These are phyloP conservation scores for Hippophae gyantsensis DNA, from an alignment of 306 rosid species.

Conservation along the genomic window DNA sequence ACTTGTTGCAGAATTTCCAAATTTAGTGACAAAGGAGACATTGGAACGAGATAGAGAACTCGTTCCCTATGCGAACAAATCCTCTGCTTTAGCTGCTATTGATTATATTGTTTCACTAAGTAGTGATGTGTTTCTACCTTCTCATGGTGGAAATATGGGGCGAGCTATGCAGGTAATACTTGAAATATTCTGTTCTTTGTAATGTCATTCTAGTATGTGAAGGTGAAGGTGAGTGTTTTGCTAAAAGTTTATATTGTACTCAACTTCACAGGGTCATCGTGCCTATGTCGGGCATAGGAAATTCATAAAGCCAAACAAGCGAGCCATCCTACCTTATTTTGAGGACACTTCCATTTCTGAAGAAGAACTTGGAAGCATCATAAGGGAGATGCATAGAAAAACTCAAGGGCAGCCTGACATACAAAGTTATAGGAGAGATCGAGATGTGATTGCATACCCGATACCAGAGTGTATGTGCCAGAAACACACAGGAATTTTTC, in stretches of 20 bases:
- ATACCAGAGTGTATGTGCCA: conserved; percentile 43
- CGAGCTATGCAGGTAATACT: conserved; percentile 37
- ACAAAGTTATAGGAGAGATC: conserved; percentile 29
- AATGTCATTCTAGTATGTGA: too few relatives aligned
- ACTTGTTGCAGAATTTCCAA: conserved; percentile 39
- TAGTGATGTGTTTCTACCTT: conserved; percentile 41
- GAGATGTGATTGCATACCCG: conserved; percentile 47
- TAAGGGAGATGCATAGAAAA: conserved; percentile 32
- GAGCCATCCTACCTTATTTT: conserved; percentile 27
- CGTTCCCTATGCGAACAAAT: conserved; percentile 28
- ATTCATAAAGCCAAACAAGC: conserved; percentile 47
- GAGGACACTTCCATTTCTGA: conserved; percentile 32
- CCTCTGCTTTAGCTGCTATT: conserved; percentile 49
- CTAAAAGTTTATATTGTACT: background rate
- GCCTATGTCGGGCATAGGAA: conserved; percentile 45
- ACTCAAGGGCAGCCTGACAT: conserved; percentile 35
- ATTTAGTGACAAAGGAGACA: conserved; percentile 37
- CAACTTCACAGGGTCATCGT: conserved; percentile 32
- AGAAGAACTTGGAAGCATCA: conserved; percentile 19
- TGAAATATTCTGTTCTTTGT: too few relatives aligned
- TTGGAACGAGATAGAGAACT: conserved; percentile 39
- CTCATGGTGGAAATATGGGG: conserved; percentile 56
- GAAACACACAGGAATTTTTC: conserved; percentile 15
- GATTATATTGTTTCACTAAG: conserved; percentile 51
- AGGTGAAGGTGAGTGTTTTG: background rate